These are phyloP conservation scores for Boletales sp. DNA, from an alignment of 768 basidiomycete species.

Conservation along the genomic window DNA sequence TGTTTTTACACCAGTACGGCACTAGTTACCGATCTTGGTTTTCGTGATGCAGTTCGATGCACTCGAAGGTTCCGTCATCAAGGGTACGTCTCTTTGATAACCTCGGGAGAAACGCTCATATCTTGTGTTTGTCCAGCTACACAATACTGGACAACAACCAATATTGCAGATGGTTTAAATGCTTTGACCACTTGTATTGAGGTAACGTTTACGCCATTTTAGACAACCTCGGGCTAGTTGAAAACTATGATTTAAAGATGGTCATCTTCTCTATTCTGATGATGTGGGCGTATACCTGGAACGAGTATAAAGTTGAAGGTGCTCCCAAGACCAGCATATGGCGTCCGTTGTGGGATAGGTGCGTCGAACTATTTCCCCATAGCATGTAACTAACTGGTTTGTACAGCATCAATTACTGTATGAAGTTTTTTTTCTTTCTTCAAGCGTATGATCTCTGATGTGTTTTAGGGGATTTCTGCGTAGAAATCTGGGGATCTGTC, in stretches of 20 bases:
- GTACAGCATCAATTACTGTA: constrained; percentile 45
- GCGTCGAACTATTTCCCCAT: constrained; percentile 7
- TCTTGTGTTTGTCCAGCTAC: constrained; percentile 43
- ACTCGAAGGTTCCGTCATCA: constrained; percentile 66
- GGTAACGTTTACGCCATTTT: constrained; percentile 36
- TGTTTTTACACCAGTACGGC: neutral
- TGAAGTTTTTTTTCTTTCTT: constrained; percentile 11
- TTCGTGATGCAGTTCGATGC: constrained; percentile 50
- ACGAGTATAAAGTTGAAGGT: constrained; percentile 58
- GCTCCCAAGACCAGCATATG: constrained; percentile 52
- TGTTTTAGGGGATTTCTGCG: constrained; percentile 54
- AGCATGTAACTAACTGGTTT: constrained; percentile 3
- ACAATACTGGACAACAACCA: constrained; percentile 77
- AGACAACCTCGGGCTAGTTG: constrained; percentile 2
- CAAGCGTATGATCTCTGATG: constrained; percentile 5
- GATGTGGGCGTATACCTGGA: constrained; percentile 78
- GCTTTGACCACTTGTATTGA: constrained; percentile 83
- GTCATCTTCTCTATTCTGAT: constrained; percentile 73
- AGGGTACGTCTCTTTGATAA: constrained; percentile 37
- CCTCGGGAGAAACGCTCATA: neutral
- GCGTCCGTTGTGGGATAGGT: constrained; percentile 67
- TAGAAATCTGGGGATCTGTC: constrained; percentile 63
- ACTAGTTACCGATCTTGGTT: neutral
- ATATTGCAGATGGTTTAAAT: constrained; percentile 80
- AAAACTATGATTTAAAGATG: constrained; percentile 50